Conservation (phyloP, 805 yeast genomes). For the Wickerhamomyces queroliae region DNA sequence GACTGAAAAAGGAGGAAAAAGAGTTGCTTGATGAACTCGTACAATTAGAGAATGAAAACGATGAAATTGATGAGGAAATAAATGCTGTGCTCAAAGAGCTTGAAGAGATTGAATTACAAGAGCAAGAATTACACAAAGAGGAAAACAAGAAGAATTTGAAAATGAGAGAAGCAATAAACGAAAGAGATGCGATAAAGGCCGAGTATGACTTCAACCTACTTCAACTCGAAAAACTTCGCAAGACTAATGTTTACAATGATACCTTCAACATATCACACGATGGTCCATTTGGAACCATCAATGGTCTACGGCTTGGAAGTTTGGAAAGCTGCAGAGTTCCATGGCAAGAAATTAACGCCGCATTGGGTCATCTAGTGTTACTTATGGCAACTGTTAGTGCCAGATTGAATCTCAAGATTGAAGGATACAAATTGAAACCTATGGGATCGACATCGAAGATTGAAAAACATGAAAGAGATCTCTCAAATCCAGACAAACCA, state of each 20-base stretch:
- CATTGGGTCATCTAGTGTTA: constrained; percentile 77
- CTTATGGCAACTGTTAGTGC: constrained; percentile 59
- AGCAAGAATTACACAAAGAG: constrained; percentile 37
- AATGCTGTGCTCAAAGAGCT: constrained; percentile 41
- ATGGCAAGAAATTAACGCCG: constrained; percentile 91
- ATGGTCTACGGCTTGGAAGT: constrained; percentile 77
- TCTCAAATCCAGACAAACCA: constrained; percentile 27
- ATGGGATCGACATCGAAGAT: constrained; percentile 82
- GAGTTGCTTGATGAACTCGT: constrained; percentile 42
- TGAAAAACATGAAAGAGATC: constrained; percentile 43
- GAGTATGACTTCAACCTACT: constrained; percentile 56
- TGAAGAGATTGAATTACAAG: constrained; percentile 37
- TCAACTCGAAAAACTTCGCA: constrained; percentile 65
- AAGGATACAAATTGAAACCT: constrained; percentile 64
- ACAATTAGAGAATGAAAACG: constrained; percentile 35
- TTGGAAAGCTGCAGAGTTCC: constrained; percentile 56
- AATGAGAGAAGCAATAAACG: constrained; percentile 41
- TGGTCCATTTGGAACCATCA: constrained; percentile 82
- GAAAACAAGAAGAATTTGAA: constrained; percentile 56
- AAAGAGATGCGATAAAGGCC: constrained; percentile 57
- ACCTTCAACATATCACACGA: constrained; percentile 80
- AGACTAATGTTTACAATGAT: constrained; percentile 76
- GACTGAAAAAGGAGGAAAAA: constrained; percentile 31
- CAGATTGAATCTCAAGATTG: constrained; percentile 47
- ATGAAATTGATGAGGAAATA: constrained; percentile 17